Base-by-base conservation (phyloP, 1,139 yeast genomes). In the Yamadazyma pseudoaaseri region DNA sequence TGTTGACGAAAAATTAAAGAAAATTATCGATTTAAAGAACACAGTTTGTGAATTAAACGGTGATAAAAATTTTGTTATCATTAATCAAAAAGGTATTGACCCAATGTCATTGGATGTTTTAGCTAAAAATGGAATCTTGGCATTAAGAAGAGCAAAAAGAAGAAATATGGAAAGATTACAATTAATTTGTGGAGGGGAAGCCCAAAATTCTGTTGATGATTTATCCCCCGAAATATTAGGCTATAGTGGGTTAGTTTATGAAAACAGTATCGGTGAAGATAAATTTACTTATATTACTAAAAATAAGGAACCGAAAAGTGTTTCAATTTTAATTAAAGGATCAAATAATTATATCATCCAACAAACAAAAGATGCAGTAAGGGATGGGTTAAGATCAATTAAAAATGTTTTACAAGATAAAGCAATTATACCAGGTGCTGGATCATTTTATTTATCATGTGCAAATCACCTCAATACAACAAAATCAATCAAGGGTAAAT, bases 91-190 rank as follows among this genome's bases (percentile, higher is more conserved):
- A 72, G 98, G 99, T 49, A 94, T 94, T 49, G 99, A 94, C 58
- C 99, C 99, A 44, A 85, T 92, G 94, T 89, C 97, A 11, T 70
- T 94, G 45, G 98, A 94, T 57, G 82, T 90, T 10, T 73, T 94
- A 46, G 97, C 97, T 35, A 89, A 87, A 59, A 85, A 94, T 61
- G 87, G 86, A 46, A 92, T 94, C 48, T 70, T 92, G 49, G 98
- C 98, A 1, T 73, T 94, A 51, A 82, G 99, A 70, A 81, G 98
- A 58, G 99, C 99, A 30, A 94, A 94, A 72, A 80, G 99, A 71
- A 83, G 99, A 69, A 94, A 94, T 62, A 92, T 94, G 98, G 99
- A 94, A 66, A 81, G 99, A 58, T 74, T 94, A 54, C 99, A 94
- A 65, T 74, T 94, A 42, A 89, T 90, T 31, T 86, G 96, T 48